Evolutionary conservation across 352 stramenopile species (phyloP).

Genomic region (Plasmopara viticola): DNA sequence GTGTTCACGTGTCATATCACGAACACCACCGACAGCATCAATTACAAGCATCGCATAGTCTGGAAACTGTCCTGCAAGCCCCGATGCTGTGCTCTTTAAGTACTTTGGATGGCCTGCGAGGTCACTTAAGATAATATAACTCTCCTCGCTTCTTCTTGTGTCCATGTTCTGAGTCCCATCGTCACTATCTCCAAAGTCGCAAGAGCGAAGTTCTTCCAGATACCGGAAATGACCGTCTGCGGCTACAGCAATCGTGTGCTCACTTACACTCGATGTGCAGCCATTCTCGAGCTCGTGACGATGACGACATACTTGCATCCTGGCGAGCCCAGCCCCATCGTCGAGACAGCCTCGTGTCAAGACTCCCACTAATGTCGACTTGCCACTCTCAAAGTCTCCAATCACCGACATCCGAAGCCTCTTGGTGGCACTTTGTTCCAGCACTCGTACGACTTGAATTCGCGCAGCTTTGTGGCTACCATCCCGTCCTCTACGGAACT

Average conservation of each 20-base stretch:
- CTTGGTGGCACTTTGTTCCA: constrained; percentile 48
- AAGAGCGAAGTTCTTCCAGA: constrained; percentile 41
- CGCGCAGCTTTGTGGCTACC: constrained; percentile 32
- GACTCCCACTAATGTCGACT: constrained; percentile 88
- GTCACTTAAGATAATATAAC: constrained; percentile 65
- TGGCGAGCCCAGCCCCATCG: constrained; percentile 75
- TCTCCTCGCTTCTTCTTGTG: constrained; percentile 21
- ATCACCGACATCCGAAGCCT: constrained; percentile 81
- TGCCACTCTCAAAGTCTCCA: constrained; percentile 80
- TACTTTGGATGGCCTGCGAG: constrained; percentile 84
- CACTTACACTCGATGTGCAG: constrained; percentile 82
- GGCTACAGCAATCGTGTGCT: constrained; percentile 77
- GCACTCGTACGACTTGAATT: constrained; percentile 43
- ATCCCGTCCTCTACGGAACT: constrained; percentile 41
- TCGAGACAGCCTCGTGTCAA: constrained; percentile 78
- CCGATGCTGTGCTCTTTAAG: constrained; percentile 84
- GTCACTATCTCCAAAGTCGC: constrained; percentile 44
- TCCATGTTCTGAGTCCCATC: constrained; percentile 16
- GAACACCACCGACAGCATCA: constrained; percentile 55
- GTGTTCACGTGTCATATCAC: constrained; percentile 73
- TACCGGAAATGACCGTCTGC: constrained; percentile 50
- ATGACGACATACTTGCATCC: constrained; percentile 88
- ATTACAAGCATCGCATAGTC: constrained; percentile 86
- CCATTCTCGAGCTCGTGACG: constrained; percentile 88
- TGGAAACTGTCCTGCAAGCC: constrained; percentile 74